A percentile compares a stretch with the other conserved stretches of the same genome.
Evolutionary conservation across 108 stramenopile species (phyloP).

Genomic region (Hondaea fermentalgiana): DNA sequence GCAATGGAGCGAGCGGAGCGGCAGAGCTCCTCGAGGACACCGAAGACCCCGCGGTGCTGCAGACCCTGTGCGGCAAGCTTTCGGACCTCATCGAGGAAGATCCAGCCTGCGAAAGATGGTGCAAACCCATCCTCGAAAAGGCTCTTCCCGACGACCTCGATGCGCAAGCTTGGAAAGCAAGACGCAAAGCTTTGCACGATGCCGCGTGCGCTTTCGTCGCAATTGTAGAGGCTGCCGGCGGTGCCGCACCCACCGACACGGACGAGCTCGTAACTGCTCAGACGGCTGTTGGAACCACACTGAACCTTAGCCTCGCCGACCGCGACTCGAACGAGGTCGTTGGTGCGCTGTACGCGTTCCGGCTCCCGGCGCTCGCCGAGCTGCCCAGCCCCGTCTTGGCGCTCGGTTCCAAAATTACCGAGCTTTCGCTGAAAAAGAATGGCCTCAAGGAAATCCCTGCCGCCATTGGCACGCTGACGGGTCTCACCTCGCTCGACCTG

Average conservation of each 20-base stretch:
- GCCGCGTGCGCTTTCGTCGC: not conserved
- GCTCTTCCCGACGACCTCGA: not conserved
- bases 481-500: not conserved
- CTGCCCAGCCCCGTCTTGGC: not conserved
- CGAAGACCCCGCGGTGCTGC: not conserved
- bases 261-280: not conserved
- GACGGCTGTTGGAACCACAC: not conserved
- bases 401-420: not conserved
- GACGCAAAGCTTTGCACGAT: not conserved
- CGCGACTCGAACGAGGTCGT: not conserved
- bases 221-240: not conserved
- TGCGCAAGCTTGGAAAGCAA: not conserved
- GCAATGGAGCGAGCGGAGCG: not conserved
- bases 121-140: not conserved
- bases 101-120: not conserved
- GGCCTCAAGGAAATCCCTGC: not conserved
- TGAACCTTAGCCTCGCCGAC: not conserved
- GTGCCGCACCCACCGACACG: not conserved
- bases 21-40: not conserved
- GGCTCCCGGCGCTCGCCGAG: not conserved
- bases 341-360: not conserved
- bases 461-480: not conserved
- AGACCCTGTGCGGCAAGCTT: not conserved
- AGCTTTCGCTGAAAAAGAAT: not conserved
- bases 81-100: not conserved